Evolutionary conservation across 306 rosid genomes (phyloP).

Genomic region (Erythrophleum fordii): DNA sequence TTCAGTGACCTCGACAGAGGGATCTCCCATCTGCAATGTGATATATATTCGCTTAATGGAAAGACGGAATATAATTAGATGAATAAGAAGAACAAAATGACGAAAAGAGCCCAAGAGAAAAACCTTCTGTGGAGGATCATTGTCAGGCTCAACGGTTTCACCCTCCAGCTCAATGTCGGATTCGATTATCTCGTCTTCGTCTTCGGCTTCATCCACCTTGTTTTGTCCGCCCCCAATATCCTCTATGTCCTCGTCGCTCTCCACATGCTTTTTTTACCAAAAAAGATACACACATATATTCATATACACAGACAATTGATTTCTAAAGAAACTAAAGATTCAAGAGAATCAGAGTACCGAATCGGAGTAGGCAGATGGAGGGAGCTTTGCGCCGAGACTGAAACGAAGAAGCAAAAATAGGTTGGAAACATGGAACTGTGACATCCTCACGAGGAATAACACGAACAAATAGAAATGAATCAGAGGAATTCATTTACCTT

Average conservation of each 20-base stretch:
- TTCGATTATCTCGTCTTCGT: slow-evolving; percentile 81
- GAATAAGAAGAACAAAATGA: not conserved
- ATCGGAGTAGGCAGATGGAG: slow-evolving; percentile 56
- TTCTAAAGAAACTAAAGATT: not conserved
- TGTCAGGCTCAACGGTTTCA: slow-evolving; percentile 76
- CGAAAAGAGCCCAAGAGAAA: not conserved
- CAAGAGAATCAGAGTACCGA: slow-evolving; percentile 52
- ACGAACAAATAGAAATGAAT: not conserved
- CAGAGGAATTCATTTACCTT: slow-evolving; percentile 49
- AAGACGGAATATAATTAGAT: slow-evolving; percentile 7
- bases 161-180: slow-evolving; percentile 90
- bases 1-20: slow-evolving; percentile 72
- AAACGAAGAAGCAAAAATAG: not conserved
- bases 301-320: not conserved
- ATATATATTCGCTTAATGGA: not conserved
- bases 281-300: not conserved
- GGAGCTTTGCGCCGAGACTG: slow-evolving; percentile 79
- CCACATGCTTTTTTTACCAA: slow-evolving; percentile 48
- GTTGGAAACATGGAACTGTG: not conserved
- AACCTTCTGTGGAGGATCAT: slow-evolving; percentile 89
- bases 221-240: slow-evolving; percentile 42
- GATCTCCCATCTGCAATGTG: slow-evolving; percentile 79
- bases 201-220: slow-evolving; percentile 65
- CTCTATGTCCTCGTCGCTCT: slow-evolving; percentile 76
- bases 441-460: not conserved